These are phyloP conservation scores for Lepidium sativum DNA, from an alignment of 345 rosid species.

Conservation along the genomic window DNA sequence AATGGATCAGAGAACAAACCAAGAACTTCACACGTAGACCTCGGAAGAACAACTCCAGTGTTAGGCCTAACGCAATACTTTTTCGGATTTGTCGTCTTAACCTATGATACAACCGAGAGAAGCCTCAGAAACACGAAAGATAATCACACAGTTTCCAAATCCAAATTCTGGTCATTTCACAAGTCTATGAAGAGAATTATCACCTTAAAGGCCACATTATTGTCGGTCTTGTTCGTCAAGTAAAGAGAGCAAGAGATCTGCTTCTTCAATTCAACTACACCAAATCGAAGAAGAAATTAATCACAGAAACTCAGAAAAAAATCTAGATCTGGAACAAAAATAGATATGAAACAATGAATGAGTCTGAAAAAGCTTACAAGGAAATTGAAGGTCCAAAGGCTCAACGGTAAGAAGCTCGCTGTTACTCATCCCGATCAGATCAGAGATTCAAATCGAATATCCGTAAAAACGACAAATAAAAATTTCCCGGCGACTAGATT, in stretches of 20 bases:
- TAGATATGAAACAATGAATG: background rate
- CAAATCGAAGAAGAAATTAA: background rate
- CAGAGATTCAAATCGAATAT: background rate
- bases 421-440: slow-evolving; percentile 38
- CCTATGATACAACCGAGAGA: slow-evolving; percentile 33
- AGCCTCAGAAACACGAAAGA: background rate
- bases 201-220: slow-evolving; percentile 77
- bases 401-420: slow-evolving; percentile 69
- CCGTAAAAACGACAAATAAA: background rate
- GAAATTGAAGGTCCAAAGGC: slow-evolving; percentile 75
- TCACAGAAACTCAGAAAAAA: background rate
- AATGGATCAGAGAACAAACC: slow-evolving; percentile 28
- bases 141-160: background rate
- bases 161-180: background rate
- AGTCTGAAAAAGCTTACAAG: slow-evolving; percentile 55
- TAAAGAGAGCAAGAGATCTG: slow-evolving; percentile 77
- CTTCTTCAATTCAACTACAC: slow-evolving; percentile 77
- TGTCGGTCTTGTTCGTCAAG: slow-evolving; percentile 71
- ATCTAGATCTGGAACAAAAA: slow-evolving; percentile 9
- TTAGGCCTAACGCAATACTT: slow-evolving; percentile 90
- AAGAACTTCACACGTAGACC: slow-evolving; percentile 53
- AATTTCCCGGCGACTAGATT: background rate
- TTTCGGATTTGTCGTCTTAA: slow-evolving; percentile 84
- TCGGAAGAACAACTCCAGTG: slow-evolving; percentile 61
- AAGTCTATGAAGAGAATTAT: background rate